Base-by-base conservation (phyloP, 768 basidiomycete genomes). In the Pulveroboletus frians region DNA sequence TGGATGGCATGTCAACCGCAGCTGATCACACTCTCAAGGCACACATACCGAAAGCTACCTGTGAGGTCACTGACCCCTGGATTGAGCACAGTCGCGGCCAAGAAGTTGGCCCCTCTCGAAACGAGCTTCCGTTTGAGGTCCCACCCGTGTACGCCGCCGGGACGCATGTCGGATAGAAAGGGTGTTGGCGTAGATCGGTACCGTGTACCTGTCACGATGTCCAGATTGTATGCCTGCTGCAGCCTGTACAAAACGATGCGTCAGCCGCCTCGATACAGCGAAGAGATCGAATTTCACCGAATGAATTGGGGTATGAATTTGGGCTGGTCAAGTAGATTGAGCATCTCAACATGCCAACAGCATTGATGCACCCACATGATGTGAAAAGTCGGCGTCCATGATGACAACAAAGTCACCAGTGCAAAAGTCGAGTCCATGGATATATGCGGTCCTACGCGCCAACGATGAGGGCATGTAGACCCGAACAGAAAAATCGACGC, bases 361-460 rank as follows among this genome's bases (percentile, higher is more conserved):
- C 4, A 26, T 15, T 1, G 26, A 43, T 42, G n/a, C 17, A 70
- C 86, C 39, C 70, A 92, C 92, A 57, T 95, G 92, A 62, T 95
- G 92, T 5, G 91, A 93, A 69, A 95, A 93, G 71, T 95, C 92
- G 43, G 92, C 92, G 59, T 95, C 92, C 92, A 95, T 95, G 65
- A 95, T 94, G 62, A 94, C 89, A 18, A 93, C 90, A 70, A 93
- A 95, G 68, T 91, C 89, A 9, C 92, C 92, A 0, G 84, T 84
- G 57, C 85, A 87, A 68, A 88, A 94, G 58, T 90, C 84, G 41
- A 95, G 74, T 11, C 92, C 92, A 62, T 95, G 88, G 32, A 94
- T 88, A 63, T 95, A 95, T 30, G 92, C 92, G 18, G 92, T 93
- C 48, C 90, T 92, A 53, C 71, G 32, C 51, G 43, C 47, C 13